A percentile compares a stretch with the other conserved stretches of the same genome.
Evolutionary conservation across 352 stramenopile genomes (phyloP).

Genomic region (Detonula confervacea): DNA sequence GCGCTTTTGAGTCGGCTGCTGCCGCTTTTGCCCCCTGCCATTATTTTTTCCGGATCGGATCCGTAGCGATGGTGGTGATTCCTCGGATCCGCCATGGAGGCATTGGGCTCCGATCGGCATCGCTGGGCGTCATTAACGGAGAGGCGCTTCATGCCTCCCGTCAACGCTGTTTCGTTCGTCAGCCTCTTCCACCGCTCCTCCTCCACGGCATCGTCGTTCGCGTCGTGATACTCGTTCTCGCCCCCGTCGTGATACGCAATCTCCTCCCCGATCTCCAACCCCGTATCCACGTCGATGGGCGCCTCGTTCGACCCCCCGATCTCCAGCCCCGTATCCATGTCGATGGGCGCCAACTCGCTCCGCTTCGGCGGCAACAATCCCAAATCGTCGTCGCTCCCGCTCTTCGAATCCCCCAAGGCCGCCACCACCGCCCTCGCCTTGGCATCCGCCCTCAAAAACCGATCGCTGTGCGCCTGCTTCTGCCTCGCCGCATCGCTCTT

Average conservation of each 20-base stretch:
- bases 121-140: not conserved
- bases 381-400: not conserved
- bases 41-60: too few species aligned
- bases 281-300: slow-evolving; percentile 12
- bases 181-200: slow-evolving; percentile 19
- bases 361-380: not conserved
- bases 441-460: not conserved
- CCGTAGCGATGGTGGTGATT: too few species aligned
- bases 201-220: slow-evolving; percentile 31
- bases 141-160: slow-evolving; percentile 2
- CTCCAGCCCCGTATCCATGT: slow-evolving; percentile 17
- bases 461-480: not conserved
- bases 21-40: too few species aligned
- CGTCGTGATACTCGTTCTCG: slow-evolving; percentile 31
- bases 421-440: not conserved
- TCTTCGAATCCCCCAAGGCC: not conserved
- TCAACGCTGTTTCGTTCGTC: not conserved
- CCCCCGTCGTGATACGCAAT: not conserved
- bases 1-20: too few species aligned
- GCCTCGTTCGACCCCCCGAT: not conserved
- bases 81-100: too few species aligned
- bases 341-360: not conserved
- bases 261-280: slow-evolving; percentile 12
- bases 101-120: not conserved
- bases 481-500: not conserved